A percentile compares a stretch with the other conserved stretches of the same genome.
These are phyloP conservation scores for Neohortaea acidophila DNA, from an alignment of 495 filamentous ascomycete species.

Conservation along the genomic window DNA sequence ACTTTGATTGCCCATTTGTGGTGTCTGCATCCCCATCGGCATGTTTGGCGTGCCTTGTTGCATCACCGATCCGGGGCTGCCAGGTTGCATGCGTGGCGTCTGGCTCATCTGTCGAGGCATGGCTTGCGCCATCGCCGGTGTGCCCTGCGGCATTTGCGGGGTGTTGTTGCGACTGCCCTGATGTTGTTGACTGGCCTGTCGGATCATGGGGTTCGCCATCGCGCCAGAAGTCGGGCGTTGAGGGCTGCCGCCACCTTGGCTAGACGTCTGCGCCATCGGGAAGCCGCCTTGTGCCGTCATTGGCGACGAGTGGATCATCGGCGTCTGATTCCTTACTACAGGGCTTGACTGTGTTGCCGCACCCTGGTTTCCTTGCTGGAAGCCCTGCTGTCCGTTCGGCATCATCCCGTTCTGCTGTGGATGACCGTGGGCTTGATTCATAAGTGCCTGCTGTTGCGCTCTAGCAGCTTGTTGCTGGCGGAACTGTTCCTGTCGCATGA, in stretches of 20 bases:
- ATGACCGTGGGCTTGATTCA: constrained; percentile 14
- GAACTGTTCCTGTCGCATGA: constrained; percentile 21
- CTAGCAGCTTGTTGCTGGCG: constrained; percentile 20
- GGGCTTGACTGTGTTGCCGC: constrained; percentile 57
- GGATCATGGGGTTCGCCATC: constrained; percentile 62
- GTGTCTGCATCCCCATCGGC: constrained; percentile 19
- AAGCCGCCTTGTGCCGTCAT: constrained; percentile 49
- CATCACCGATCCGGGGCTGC: constrained; percentile 38
- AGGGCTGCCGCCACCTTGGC: constrained; percentile 58
- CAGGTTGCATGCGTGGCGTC: constrained; percentile 24
- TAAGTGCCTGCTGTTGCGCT: constrained; percentile 9
- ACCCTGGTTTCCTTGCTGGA: constrained; percentile 9
- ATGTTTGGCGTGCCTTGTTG: constrained; percentile 49
- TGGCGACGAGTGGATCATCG: constrained; percentile 63
- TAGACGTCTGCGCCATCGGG: constrained; percentile 64
- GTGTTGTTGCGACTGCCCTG: constrained; percentile 33
- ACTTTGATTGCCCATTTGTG: constrained; percentile 15
- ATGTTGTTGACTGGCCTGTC: constrained; percentile 56
- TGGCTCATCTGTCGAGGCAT: constrained; percentile 55
- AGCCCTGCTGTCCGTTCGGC: constrained; percentile 34
- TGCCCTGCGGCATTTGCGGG: constrained; percentile 50
- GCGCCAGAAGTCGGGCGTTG: constrained; percentile 60
- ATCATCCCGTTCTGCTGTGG: constrained; percentile 21
- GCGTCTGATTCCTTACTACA: constrained; percentile 62
- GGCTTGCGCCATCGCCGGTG: constrained; percentile 62